These are phyloP conservation scores for Curvularia sp. DNA, from an alignment of 2,329 filamentous ascomycete genomes.

Conservation along the genomic window DNA sequence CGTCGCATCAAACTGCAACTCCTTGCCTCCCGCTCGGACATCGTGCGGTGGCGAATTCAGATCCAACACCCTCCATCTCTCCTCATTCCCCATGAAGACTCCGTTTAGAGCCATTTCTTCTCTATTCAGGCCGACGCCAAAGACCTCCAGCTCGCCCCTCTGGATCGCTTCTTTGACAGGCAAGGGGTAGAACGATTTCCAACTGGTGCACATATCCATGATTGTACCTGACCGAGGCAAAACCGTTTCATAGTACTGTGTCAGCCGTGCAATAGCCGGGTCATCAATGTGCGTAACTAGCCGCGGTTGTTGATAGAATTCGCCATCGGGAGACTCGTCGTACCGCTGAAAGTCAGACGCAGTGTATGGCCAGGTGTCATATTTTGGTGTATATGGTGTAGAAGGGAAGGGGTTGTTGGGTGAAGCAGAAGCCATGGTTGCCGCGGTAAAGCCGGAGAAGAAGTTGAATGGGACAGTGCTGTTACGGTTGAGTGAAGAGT, in stretches of 20 bases:
- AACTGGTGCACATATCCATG: conserved; percentile 60
- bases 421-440: conserved; percentile 14
- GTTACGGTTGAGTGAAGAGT: conserved; percentile 10
- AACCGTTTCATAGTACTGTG: conserved; percentile 55
- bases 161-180: conserved; percentile 40
- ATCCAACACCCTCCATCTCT: conserved; percentile 50
- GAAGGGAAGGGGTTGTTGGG: conserved; percentile 14
- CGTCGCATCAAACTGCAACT: conserved; percentile 51
- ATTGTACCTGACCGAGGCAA: conserved; percentile 54
- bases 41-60: conserved; percentile 52
- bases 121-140: conserved; percentile 58
- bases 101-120: conserved; percentile 55
- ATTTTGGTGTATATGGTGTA: conserved; percentile 25
- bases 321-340: conserved; percentile 45
- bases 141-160: conserved; percentile 49
- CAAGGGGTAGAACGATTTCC: conserved; percentile 57
- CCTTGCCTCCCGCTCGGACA: conserved; percentile 25
- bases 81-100: conserved; percentile 27
- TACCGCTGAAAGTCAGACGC: conserved; percentile 49
- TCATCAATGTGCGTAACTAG: conserved; percentile 64
- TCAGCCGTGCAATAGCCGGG: conserved; percentile 54
- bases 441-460: conserved; percentile 19
- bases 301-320: conserved; percentile 54
- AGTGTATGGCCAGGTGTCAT: conserved; percentile 31
- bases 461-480: conserved; percentile 20